Percentiles rank a stretch among this genome's conserved stretches.
Evolutionary conservation across 179 eudicot genomes (phyloP).

Genomic region (Beta lomatogona): DNA sequence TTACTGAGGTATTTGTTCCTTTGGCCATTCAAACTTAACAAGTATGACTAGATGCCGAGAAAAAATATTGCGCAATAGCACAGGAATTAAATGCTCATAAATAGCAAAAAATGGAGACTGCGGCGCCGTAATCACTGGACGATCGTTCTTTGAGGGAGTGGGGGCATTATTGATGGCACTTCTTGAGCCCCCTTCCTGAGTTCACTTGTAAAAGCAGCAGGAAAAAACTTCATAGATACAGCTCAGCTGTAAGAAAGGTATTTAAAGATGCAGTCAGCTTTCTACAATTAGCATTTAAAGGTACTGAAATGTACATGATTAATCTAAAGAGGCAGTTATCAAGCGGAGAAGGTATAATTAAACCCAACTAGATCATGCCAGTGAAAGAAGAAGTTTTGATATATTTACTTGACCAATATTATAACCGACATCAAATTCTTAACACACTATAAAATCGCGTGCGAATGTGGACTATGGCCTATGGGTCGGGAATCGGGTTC

Average conservation of each 20-base stretch:
- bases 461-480: not conserved
- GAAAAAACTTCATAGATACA: not conserved
- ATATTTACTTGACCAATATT: no score
- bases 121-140: not conserved
- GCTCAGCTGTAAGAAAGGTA: slow-evolving; percentile 1
- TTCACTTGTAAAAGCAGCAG: not conserved
- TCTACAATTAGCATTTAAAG: not conserved
- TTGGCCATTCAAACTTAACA: not conserved
- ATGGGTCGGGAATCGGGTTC: no score
- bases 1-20: not conserved
- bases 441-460: not conserved
- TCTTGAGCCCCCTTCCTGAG: not conserved
- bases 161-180: not conserved
- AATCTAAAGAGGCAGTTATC: not conserved
- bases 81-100: not conserved
- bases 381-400: not conserved
- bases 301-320: not conserved
- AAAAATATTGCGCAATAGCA: not conserved
- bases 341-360: not conserved
- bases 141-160: not conserved
- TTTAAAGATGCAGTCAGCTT: not conserved
- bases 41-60: not conserved
- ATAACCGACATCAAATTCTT: no score
- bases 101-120: not conserved
- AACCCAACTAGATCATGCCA: not conserved